A percentile compares a stretch with the other conserved stretches of the same genome.
phyloP scores from a whole-genome alignment of 1,284 basidiomycete genomes.

The Pyrrhoderma noxium region DNA sequence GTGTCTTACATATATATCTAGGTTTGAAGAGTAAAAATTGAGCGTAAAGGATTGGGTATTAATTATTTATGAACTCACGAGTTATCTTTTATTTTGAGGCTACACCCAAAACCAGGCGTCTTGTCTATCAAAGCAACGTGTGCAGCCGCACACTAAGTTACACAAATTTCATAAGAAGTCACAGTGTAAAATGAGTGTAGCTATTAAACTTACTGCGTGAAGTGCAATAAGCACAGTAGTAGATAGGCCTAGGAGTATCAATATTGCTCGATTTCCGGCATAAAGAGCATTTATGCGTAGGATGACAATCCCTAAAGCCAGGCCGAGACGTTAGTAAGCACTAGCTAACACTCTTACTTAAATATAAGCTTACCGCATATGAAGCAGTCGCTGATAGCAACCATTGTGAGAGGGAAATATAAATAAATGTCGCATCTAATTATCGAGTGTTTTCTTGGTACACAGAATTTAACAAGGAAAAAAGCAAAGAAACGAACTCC shows the following conservation, averaged over 20 bases:
- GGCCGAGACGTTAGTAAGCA: background rate
- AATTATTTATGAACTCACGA: background rate
- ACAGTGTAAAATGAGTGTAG: too few species aligned
- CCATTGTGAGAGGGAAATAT: conserved; percentile 7
- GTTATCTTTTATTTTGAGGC: conserved; percentile 3
- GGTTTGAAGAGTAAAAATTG: background rate
- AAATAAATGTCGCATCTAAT: conserved; percentile 7
- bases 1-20: too few species aligned
- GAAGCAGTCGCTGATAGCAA: conserved; percentile 6
- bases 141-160: background rate
- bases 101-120: conserved; percentile 4
- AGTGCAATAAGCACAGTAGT: background rate
- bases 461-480: too few species aligned
- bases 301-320: conserved; percentile 1
- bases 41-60: background rate
- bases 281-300: conserved; percentile 9
- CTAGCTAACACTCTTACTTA: background rate
- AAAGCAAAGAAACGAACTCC: too few species aligned
- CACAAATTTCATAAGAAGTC: too few species aligned
- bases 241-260: background rate
- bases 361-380: conserved; percentile 6
- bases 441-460: background rate
- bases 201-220: background rate
- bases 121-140: background rate
- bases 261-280: background rate